A percentile compares a stretch with the other conserved stretches of the same genome.
phyloP scores from a whole-genome alignment of 805 yeast species.

The Candida tallmaniae region DNA sequence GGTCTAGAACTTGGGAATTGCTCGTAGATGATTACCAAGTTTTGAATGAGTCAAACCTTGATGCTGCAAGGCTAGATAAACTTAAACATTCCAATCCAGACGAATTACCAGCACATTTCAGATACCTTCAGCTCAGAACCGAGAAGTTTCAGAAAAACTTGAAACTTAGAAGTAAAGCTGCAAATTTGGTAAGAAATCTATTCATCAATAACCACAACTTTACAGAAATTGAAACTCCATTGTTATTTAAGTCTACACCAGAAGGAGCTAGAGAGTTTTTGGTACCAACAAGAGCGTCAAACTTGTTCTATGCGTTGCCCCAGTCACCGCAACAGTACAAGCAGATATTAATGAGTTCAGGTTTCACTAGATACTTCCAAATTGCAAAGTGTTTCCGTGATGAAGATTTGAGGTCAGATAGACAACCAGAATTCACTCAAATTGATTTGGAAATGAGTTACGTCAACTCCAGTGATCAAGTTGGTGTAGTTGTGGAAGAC shows the following conservation, averaged over 20 bases:
- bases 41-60: constrained; percentile 58
- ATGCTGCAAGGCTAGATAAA: constrained; percentile 65
- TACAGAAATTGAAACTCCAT: constrained; percentile 87
- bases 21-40: constrained; percentile 46
- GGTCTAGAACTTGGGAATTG: constrained; percentile 50
- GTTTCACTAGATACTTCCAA: constrained; percentile 81
- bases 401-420: constrained; percentile 89
- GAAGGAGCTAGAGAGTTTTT: constrained; percentile 96
- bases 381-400: constrained; percentile 93
- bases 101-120: constrained; percentile 70
- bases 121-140: constrained; percentile 76
- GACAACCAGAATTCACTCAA: constrained; percentile 98
- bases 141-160: constrained; percentile 53
- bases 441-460: constrained; percentile 93
- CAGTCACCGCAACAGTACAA: constrained; percentile 98
- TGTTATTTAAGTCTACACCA: constrained; percentile 91
- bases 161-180: constrained; percentile 51
- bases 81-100: constrained; percentile 46
- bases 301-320: constrained; percentile 79
- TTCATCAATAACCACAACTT: constrained; percentile 44
- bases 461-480: constrained; percentile 60
- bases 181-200: constrained; percentile 40
- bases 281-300: constrained; percentile 75
- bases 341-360: constrained; percentile 92
- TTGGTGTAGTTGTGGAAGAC: constrained; percentile 58